A percentile compares a stretch with the other conserved stretches of the same genome.
phyloP scores from a whole-genome alignment of 1,284 basidiomycete species.

The Ganoderma sp. region DNA sequence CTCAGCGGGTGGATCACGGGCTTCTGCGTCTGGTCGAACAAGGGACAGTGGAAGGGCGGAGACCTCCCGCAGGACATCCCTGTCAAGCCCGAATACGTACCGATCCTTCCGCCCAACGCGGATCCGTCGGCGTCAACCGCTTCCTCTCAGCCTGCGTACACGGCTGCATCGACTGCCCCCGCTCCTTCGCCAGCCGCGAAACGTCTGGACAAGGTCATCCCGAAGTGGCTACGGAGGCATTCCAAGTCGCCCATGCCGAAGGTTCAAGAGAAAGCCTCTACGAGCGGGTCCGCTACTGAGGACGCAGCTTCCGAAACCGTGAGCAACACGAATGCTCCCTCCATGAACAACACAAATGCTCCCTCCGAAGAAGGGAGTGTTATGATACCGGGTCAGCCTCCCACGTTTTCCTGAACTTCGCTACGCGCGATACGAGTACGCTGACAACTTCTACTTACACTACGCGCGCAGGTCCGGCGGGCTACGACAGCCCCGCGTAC shows the following conservation, averaged over 20 bases:
- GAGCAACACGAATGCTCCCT: not conserved
- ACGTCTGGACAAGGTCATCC: not conserved
- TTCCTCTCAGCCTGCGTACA: too few species aligned
- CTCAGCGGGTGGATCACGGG: conserved; percentile 47
- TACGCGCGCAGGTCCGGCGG: not conserved
- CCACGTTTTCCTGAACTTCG: not conserved
- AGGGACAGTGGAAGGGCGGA: conserved; percentile 31
- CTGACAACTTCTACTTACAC: too few species aligned
- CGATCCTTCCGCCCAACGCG: not conserved
- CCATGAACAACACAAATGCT: not conserved
- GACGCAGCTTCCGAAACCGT: not conserved
- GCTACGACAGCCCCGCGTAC: conserved; percentile 2
- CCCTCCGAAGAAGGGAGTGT: not conserved
- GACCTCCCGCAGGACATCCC: not conserved
- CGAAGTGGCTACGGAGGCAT: not conserved
- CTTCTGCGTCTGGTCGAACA: conserved; percentile 46
- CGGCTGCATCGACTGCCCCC: too few species aligned
- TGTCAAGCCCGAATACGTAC: not conserved
- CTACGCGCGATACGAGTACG: not conserved
- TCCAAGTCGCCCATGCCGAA: not conserved
- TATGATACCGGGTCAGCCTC: not conserved
- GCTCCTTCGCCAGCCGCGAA: not conserved
- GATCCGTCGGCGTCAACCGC: not conserved
- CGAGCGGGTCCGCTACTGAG: not conserved
- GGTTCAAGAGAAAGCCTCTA: not conserved